Evolutionary conservation across 345 rosid genomes (phyloP).

Genomic region (Gossypium anomalum): DNA sequence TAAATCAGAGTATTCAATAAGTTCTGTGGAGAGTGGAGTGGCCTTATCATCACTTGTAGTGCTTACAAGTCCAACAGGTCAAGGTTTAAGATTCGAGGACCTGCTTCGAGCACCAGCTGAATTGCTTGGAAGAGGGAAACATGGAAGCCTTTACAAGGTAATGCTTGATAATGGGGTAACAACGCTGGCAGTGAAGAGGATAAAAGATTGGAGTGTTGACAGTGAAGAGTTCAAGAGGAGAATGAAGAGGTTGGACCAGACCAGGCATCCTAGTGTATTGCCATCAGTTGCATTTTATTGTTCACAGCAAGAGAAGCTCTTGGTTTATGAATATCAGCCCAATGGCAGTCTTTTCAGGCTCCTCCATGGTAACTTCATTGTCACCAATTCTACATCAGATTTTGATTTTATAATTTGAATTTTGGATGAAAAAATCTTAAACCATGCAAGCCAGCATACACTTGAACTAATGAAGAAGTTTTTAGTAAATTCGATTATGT

Average conservation of each 20-base stretch:
- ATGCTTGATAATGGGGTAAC: neutral
- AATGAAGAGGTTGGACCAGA: slow-evolving; percentile 41
- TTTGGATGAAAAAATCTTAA: neutral
- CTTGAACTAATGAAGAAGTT: too few relatives aligned
- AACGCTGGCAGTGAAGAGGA: neutral
- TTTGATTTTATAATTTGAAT: neutral
- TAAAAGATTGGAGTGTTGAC: slow-evolving; percentile 21
- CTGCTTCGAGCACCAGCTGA: slow-evolving; percentile 60
- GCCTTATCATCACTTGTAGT: slow-evolving; percentile 29
- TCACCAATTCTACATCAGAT: neutral
- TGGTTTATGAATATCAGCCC: slow-evolving; percentile 44
- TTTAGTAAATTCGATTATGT: too few relatives aligned
- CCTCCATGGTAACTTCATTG: slow-evolving; percentile 42
- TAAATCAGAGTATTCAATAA: slow-evolving; percentile 45
- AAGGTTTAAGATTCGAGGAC: slow-evolving; percentile 28
- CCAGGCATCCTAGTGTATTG: slow-evolving; percentile 41
- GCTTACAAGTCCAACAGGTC: slow-evolving; percentile 35
- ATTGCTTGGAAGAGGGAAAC: slow-evolving; percentile 25
- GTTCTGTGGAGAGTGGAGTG: slow-evolving; percentile 36
- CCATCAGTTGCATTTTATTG: slow-evolving; percentile 46
- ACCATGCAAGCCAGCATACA: too few relatives aligned
- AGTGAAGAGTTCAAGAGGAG: slow-evolving; percentile 35
- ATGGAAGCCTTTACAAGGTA: neutral
- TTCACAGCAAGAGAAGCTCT: slow-evolving; percentile 54
- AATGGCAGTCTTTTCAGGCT: slow-evolving; percentile 57